phyloP scores from a whole-genome alignment of 2,329 filamentous ascomycete genomes.

The Plectosphaerella sp. region DNA sequence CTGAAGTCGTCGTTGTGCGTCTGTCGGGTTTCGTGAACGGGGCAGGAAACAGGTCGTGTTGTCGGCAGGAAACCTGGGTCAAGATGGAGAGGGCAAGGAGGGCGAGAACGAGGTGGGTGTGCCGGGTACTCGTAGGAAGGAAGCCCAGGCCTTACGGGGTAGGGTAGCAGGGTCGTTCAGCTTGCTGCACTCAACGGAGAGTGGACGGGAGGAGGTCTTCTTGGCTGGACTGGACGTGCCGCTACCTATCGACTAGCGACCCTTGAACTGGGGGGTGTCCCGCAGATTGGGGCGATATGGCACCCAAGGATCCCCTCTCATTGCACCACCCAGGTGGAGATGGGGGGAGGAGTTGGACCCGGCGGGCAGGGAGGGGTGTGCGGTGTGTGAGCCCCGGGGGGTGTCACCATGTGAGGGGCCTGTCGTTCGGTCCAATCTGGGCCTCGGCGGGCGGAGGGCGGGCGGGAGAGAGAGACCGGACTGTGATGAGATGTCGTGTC shows the following conservation, averaged over 20 bases:
- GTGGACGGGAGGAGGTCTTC: not conserved
- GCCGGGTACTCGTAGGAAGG: not conserved
- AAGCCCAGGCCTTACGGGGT: not conserved
- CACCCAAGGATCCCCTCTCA: not conserved
- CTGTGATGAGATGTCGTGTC: not conserved
- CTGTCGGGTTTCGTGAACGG: too few species aligned
- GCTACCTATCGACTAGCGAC: not conserved
- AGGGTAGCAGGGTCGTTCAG: not conserved
- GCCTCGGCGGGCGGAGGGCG: too few species aligned
- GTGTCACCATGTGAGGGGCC: too few species aligned
- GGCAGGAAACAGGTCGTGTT: not conserved
- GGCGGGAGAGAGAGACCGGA: not conserved
- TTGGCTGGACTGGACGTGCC: not conserved
- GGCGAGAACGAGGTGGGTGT: not conserved
- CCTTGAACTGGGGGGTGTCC: not conserved
- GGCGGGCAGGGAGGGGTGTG: not conserved
- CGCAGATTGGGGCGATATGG: slow-evolving; percentile 1
- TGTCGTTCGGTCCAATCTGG: too few species aligned
- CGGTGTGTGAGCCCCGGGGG: too few species aligned
- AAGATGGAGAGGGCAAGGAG: not conserved
- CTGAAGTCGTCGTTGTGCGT: too few species aligned
- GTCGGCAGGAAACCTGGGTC: not conserved
- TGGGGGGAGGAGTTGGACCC: not conserved
- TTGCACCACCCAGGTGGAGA: slow-evolving; percentile 1
- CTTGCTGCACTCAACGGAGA: not conserved